phyloP scores from a whole-genome alignment of 345 rosid genomes.

The Camelina neglecta region DNA sequence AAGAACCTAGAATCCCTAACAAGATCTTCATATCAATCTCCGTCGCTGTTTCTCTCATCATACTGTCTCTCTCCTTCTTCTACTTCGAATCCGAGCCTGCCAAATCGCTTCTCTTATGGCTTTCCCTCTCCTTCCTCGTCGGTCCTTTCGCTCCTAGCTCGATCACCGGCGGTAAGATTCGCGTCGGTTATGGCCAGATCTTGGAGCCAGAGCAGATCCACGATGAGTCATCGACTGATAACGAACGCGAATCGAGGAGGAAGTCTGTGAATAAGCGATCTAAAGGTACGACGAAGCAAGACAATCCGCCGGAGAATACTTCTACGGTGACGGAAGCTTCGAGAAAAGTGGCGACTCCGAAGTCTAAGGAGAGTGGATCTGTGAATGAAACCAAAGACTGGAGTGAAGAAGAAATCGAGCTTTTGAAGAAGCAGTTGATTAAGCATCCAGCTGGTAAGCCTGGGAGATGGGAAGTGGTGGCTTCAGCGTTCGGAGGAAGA shows the following conservation, averaged over 20 bases:
- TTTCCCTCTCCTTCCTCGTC: slow-evolving; percentile 65
- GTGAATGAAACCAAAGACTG: slow-evolving; percentile 58
- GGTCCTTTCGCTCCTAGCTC: slow-evolving; percentile 77
- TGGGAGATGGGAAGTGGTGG: slow-evolving; percentile 81
- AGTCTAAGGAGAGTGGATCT: slow-evolving; percentile 36
- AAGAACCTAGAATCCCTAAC: slow-evolving; percentile 36
- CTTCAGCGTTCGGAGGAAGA: slow-evolving; percentile 72
- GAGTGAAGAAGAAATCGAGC: slow-evolving; percentile 72
- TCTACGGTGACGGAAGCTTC: slow-evolving; percentile 28
- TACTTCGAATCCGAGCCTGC: slow-evolving; percentile 69
- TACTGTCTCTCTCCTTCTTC: slow-evolving; percentile 60
- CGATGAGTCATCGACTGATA: slow-evolving; percentile 39
- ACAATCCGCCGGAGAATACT: slow-evolving; percentile 33
- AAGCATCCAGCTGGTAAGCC: slow-evolving; percentile 90
- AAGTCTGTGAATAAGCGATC: slow-evolving; percentile 55
- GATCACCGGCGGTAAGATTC: slow-evolving; percentile 75
- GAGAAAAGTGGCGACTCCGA: slow-evolving; percentile 42
- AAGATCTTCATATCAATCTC: slow-evolving; percentile 47
- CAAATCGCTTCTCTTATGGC: slow-evolving; percentile 71
- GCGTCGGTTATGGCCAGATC: slow-evolving; percentile 81
- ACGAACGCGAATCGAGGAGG: slow-evolving; percentile 54
- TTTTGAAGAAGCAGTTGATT: slow-evolving; percentile 76
- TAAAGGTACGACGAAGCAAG: slow-evolving; percentile 47
- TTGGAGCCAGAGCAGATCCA: slow-evolving; percentile 51
- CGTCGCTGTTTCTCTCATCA: slow-evolving; percentile 47